A percentile compares a stretch with the other conserved stretches of the same genome.
Evolutionary conservation across 1,284 basidiomycete genomes (phyloP).

Genomic region (Clitocybe nebularis): DNA sequence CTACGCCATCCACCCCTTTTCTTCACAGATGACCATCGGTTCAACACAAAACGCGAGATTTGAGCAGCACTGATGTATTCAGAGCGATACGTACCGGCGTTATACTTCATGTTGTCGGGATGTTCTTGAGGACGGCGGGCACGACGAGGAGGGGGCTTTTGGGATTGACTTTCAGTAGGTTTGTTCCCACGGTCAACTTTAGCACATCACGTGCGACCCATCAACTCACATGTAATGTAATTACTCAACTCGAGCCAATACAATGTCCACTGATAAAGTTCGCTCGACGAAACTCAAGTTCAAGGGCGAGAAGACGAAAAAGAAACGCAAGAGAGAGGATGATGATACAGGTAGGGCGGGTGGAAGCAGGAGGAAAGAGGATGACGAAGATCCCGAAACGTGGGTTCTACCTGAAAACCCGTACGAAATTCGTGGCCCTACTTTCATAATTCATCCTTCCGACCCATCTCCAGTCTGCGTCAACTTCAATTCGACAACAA

Average conservation of each 20-base stretch:
- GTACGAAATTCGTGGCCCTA: constrained; percentile 76
- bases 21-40: constrained; percentile 23
- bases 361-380: constrained; percentile 50
- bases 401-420: constrained; percentile 76
- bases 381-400: constrained; percentile 63
- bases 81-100: constrained; percentile 58
- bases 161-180: constrained; percentile 10
- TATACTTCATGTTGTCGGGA: constrained; percentile 66
- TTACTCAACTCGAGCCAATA: too few relatives aligned
- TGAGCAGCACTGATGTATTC: constrained; percentile 12
- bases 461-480: constrained; percentile 71
- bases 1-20: constrained; percentile 52
- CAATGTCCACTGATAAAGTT: constrained; percentile 49
- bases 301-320: constrained; percentile 81
- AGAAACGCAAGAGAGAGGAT: constrained; percentile 71
- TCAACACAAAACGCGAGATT: constrained; percentile 21
- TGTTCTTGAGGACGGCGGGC: constrained; percentile 57
- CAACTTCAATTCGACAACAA: constrained; percentile 75
- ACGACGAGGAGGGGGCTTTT: constrained; percentile 33
- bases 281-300: constrained; percentile 76
- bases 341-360: constrained; percentile 42
- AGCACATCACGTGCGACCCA: constrained; percentile 22
- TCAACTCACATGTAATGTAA: too few relatives aligned
- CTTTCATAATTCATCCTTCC: constrained; percentile 76
- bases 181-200: constrained; percentile 30